Base-by-base conservation (phyloP, 805 yeast species). In the Candida cerambycidarum region DNA sequence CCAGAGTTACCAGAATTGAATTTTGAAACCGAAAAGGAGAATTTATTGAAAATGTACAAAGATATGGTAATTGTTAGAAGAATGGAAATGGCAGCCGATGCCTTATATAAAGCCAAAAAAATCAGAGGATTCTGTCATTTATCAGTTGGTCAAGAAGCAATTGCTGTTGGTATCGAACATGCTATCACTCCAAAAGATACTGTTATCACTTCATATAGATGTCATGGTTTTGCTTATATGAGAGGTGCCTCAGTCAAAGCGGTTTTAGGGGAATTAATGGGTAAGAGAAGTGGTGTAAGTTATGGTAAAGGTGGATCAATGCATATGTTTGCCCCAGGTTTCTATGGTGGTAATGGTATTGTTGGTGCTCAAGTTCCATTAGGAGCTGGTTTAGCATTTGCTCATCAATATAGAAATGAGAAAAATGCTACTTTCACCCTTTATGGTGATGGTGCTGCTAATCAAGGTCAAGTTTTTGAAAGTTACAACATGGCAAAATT, bases 331-430 rank as follows among this genome's bases (percentile, higher is more conserved):
- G 87, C 95, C 38, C 83, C 84, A 36, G 95, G 95, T 48, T 93
- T 93, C 78, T 93, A 85, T 71, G 99, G 99, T 67, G 99, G 99
- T 73, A 93, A 93, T 73, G 99, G 99, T 77, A 93, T 93, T 67
- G 99, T 93, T 43, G 99, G 99, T 66, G 99, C 98, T 41, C 99
- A 93, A 75, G 97, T 93, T 44, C 96, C 99, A 51, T 79, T 93
- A 58, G 99, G 99, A 65, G 89, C 97, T 43, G 99, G 99, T 58
- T 77, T 93, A 55, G 95, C 97, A n/a, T 93, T 90, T 71, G 96
- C 98, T 53, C 98, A 93, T 75, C 89, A 89, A 74, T 93, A 93
- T 77, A 81, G 79, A 65, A 81, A 82, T 61, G 89, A 89, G 61
- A 59, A 63, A 42, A 81, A 82, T 57, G 89, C 92, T 61, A 79